phyloP scores from a whole-genome alignment of 495 filamentous ascomycete genomes.

The Hyaloscypha bicolor region DNA sequence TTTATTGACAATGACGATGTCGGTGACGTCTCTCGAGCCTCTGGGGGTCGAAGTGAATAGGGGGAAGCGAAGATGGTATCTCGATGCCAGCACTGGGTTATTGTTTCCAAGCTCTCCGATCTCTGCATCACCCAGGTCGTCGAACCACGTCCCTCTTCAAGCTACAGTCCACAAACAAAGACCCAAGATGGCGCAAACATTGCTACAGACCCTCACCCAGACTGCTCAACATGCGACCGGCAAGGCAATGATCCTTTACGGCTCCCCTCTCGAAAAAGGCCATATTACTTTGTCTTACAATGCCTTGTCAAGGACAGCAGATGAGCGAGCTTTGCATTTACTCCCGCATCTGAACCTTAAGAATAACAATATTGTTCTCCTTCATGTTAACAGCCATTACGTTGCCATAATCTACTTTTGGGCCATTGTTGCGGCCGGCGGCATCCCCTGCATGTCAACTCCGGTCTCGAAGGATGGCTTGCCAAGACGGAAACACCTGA shows the following conservation, averaged over 20 bases:
- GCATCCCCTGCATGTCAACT: slow-evolving; percentile 44
- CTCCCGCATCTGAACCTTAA: not conserved
- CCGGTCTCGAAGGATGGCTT: slow-evolving; percentile 39
- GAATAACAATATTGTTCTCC: slow-evolving; percentile 31
- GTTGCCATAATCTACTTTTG: slow-evolving; percentile 49
- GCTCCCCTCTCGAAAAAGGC: no score
- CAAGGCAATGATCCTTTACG: no score
- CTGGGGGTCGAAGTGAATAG: not conserved
- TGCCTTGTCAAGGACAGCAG: not conserved
- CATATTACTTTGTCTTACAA: not conserved
- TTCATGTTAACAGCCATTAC: slow-evolving; percentile 44
- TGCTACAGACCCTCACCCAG: no score
- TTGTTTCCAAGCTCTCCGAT: no score
- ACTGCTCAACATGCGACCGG: no score
- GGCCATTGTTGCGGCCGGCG: slow-evolving; percentile 43
- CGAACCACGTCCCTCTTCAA: no score
- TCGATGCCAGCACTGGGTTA: not conserved
- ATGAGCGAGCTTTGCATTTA: not conserved
- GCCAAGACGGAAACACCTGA: slow-evolving; percentile 39
- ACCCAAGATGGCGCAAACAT: no score
- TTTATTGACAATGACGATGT: not conserved
- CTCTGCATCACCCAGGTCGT: no score
- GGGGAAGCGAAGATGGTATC: not conserved
- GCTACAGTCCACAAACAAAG: no score
- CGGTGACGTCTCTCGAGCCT: not conserved